Percentiles rank a stretch among this genome's conserved stretches.
These are phyloP conservation scores for Radiomyces spectabilis DNA, from an alignment of 192 early-diverging fungal genomes.

Conservation along the genomic window DNA sequence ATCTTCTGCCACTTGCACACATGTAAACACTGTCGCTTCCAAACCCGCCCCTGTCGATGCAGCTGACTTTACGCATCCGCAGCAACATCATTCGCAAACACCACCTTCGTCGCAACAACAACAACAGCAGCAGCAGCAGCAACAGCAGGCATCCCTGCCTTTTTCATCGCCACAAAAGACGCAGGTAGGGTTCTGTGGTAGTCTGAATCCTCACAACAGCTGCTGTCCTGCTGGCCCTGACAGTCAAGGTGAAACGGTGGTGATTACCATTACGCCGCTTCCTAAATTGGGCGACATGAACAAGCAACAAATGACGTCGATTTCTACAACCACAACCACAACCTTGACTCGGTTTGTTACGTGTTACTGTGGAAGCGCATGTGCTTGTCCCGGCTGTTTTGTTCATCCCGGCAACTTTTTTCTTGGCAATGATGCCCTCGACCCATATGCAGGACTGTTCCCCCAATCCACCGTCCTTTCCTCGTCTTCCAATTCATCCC, in stretches of 20 bases:
- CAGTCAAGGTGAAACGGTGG: slow-evolving; percentile 18
- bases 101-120: background rate
- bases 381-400: slow-evolving; percentile 24
- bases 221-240: background rate
- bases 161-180: background rate
- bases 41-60: too few species aligned
- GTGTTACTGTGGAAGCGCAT: slow-evolving; percentile 15
- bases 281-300: background rate
- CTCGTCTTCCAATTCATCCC: slow-evolving; percentile 1
- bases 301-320: background rate
- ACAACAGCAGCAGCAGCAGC: background rate
- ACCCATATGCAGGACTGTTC: slow-evolving; percentile 3
- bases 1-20: too few species aligned
- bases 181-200: too few species aligned
- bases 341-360: slow-evolving; percentile 19
- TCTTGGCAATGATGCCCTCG: background rate
- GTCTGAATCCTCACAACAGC: background rate
- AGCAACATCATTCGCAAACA: background rate
- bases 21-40: too few species aligned
- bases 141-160: background rate
- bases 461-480: background rate
- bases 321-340: background rate
- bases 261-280: slow-evolving; percentile 21
- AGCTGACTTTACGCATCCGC: background rate
- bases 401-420: slow-evolving; percentile 21